These are phyloP conservation scores for Inga leiocalycina DNA, from an alignment of 306 rosid genomes.

Conservation along the genomic window DNA sequence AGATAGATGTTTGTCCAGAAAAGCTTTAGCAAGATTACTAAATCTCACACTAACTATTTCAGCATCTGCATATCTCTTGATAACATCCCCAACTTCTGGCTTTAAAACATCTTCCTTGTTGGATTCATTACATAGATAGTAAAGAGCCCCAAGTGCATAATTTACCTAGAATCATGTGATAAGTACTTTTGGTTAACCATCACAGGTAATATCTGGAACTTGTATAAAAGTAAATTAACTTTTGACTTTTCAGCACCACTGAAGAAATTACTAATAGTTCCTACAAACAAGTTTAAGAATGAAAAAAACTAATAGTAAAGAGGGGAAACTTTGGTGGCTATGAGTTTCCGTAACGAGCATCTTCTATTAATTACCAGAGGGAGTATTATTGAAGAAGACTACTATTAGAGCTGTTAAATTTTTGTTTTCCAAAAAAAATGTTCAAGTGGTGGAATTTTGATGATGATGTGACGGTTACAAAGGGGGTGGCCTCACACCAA, in stretches of 20 bases:
- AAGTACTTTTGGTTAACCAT: conserved; percentile 24
- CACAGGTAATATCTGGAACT: neutral
- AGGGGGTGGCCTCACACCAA: no score
- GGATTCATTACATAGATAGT: conserved; percentile 65
- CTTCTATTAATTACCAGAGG: no score
- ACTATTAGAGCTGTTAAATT: no score
- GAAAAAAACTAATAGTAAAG: neutral
- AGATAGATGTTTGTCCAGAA: conserved; percentile 67
- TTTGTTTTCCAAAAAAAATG: no score
- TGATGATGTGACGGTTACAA: no score
- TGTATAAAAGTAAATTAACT: conserved; percentile 8
- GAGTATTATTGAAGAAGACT: no score
- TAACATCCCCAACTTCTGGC: conserved; percentile 81
- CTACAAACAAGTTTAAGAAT: conserved; percentile 5
- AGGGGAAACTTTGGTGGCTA: neutral
- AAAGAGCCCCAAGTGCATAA: conserved; percentile 77
- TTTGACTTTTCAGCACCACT: neutral
- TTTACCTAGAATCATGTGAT: conserved; percentile 57
- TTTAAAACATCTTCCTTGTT: conserved; percentile 69
- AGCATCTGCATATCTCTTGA: conserved; percentile 80
- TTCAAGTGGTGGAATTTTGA: no score
- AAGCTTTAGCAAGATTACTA: conserved; percentile 83
- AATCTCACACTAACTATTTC: conserved; percentile 51
- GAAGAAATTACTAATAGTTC: conserved; percentile 6
- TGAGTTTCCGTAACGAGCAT: no score